Evolutionary conservation across 805 yeast genomes (phyloP), one percentile per base, ranked within the genome.

Genomic region (Lipomyces yamadae): DNA sequence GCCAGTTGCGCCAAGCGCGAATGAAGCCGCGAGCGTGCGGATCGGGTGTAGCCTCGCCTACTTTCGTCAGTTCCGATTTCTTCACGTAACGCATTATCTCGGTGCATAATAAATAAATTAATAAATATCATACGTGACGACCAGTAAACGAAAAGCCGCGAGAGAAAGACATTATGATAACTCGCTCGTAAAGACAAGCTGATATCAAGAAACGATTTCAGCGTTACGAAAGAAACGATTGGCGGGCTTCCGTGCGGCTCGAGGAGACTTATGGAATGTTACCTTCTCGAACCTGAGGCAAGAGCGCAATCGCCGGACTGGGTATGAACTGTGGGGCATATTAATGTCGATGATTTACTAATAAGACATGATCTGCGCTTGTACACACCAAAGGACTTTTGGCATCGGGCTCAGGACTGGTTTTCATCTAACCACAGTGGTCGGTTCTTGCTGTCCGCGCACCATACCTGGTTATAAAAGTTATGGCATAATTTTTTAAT

Each of bases 1-100:
- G 37, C 48, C 54, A 8, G 55, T 34, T 29, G 34, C 55, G 30
- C 61, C 61, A 35, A 58, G 54, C 24, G 39, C 58, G 29, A 42
- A 52, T 1, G 34, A 29, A 2, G 55, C 30, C 3, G 55, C 55
- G 61, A 42, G 42, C 30, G 58, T 30, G 13, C 39, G 30, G 42
- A 11, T 15, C 4, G 42, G 29, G 39, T 33, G 58, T 18, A 56
- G 10, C n/a, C 15, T 5, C 8, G 29, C 35, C 30, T 33, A 13
- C 15, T 13, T 10, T 56, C 15, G 42, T 29, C 30, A 18, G 29
- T 34, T 34, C 34, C n/a, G 42, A 56, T 13, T 52, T 3, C 5
- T 13, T 34, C 29, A 29, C 4, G 24, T 10, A 54, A 3, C 3
- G 10, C 35, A 54, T 24, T 30, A 11, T 18, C 24, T 24, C 3